Evolutionary conservation across 2,329 filamentous ascomycete genomes (phyloP), one percentile per base, ranked within the genome.

Genomic region (Pseudocercospora ulei): DNA sequence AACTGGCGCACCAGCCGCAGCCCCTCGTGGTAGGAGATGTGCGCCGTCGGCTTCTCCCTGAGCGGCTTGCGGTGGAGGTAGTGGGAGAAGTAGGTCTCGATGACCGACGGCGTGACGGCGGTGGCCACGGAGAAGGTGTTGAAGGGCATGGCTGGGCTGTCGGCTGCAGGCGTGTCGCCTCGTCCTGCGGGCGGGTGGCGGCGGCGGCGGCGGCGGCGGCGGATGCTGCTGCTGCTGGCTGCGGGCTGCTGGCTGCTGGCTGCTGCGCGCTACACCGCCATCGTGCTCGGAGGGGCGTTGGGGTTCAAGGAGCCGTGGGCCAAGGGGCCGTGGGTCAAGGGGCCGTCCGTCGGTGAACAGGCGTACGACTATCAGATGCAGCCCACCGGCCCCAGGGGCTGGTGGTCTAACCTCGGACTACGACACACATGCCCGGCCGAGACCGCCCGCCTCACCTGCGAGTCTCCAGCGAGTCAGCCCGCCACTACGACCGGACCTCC

Each of bases 1-100:
- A 98, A 96, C 22, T 80, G 75, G 34, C 86, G 82, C 53, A 96
- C 80, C 35, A 98, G 71, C 48, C 84, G 76, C 8, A 98, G 72
- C 23, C 87, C 88, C 65, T 95, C 83, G 58, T 96, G 83, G 65
- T 98, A 98, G 37, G 86, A 87, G 39, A 98, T 77, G 60, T 93
- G 84, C 1, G 82, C 82, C 1, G 84, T 93, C 0, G 88, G 88
- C 47, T 87, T 87, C 49, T 87, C 70, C 46, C 72, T 76, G 18
- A 80, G 70, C 1, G 76, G 73, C 55, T 81, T 82, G 48, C 82
- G 79, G 55, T 93, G 81, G 44, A 93, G 68, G 62, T 90, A 95
- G 81, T 96, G 90, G 42, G 79, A 80, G 53, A 96, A 69, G 47
- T 88, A 78, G 8, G 88, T 95, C 50, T 82, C 79, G 39, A 96